phyloP scores from a whole-genome alignment of 2,329 filamentous ascomycete species.

The Penicillium hesseltinei region DNA sequence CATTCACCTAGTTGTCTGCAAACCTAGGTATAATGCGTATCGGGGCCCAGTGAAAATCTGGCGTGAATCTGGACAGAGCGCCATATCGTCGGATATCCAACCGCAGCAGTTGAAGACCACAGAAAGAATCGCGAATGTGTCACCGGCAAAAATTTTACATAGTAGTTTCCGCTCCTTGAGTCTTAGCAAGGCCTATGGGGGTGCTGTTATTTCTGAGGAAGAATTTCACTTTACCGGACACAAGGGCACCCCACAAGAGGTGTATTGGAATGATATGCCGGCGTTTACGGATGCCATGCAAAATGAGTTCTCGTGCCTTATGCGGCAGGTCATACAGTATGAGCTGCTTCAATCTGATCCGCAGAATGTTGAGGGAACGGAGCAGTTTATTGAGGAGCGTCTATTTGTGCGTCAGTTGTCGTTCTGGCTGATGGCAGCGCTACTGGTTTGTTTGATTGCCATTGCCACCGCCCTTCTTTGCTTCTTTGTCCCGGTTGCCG shows the following conservation, averaged over 20 bases:
- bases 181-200: not conserved
- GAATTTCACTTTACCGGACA: not conserved
- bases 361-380: not conserved
- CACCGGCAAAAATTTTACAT: not conserved
- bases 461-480: not conserved
- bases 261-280: not conserved
- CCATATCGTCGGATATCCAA: not conserved
- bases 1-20: not conserved
- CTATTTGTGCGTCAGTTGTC: slow-evolving; percentile 9
- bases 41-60: not conserved
- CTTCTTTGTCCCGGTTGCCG: slow-evolving; percentile 6
- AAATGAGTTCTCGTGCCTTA: not conserved
- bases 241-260: not conserved
- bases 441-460: not conserved
- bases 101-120: not conserved
- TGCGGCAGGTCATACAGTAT: not conserved
- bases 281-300: not conserved
- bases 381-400: not conserved
- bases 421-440: slow-evolving; percentile 2
- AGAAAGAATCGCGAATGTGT: not conserved
- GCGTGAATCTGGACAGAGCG: not conserved
- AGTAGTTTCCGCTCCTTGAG: not conserved
- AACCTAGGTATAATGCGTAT: not conserved
- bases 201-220: not conserved
- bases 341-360: not conserved